These are phyloP conservation scores for Theobroma cacao DNA, from an alignment of 345 rosid species.

Conservation along the genomic window DNA sequence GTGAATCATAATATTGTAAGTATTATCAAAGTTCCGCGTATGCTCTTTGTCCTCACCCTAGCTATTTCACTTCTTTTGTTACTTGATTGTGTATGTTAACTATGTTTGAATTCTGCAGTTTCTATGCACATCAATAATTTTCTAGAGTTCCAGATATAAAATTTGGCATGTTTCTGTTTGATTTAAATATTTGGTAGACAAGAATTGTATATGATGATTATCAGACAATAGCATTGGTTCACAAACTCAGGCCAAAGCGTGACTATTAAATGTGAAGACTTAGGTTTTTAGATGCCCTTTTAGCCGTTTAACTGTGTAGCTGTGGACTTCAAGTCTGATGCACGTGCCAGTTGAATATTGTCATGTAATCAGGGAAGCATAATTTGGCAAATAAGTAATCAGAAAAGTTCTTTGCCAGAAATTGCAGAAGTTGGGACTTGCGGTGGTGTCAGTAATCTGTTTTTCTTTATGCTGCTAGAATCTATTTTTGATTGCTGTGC, in stretches of 20 bases:
- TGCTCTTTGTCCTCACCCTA: background rate
- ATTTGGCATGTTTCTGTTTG: background rate
- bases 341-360: background rate
- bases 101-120: background rate
- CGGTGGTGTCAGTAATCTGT: background rate
- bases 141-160: background rate
- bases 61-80: background rate
- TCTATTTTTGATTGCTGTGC: background rate
- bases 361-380: background rate
- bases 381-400: background rate
- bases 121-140: background rate
- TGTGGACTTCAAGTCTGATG: background rate
- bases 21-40: background rate
- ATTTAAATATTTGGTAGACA: background rate
- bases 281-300: background rate
- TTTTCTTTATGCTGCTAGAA: background rate
- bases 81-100: background rate
- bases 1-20: background rate
- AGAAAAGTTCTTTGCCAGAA: background rate
- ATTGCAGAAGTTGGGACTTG: background rate
- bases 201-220: background rate
- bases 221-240: background rate
- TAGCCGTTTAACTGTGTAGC: no score
- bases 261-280: background rate
- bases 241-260: background rate